Evolutionary conservation across 306 rosid species (phyloP), one percentile per base, ranked within the genome.

Genomic region (Cucumis melo): DNA sequence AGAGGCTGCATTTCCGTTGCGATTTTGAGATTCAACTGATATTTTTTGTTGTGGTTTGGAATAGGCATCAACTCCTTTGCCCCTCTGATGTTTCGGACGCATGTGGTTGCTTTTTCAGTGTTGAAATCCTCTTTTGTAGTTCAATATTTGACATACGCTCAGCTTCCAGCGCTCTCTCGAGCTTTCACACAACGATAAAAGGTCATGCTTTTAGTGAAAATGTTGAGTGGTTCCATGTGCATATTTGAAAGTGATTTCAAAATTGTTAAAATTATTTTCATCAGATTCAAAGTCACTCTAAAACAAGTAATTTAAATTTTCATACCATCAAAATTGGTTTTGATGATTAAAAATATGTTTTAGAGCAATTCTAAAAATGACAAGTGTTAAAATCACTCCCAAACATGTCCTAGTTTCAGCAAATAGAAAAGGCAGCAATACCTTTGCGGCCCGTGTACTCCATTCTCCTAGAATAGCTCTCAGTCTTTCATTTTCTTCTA

Each of bases 401-500:
- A 32, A 32, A 32, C 3, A 32, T 32, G 36, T 4, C 36, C 36
- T 32, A 3, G 36, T 32, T 32, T 32, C 36, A 32, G 36, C 58
- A 3, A 34, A 71, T 48, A 8, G 39, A 27, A 81, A 10, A 48
- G 57, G 44, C 11, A 56, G 34, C 56, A 68, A 77, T 89, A 95
- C 99, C 98, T 92, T 95, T n/a, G 99, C 98, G 20, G 99, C 96
- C 34, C 96, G 85, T 44, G 92, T 85, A 84, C 99, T 92, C 98
- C 99, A 95, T 83, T 95, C 99, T 75, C 93, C 97, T 78, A 95
- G 83, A 79, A 95, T 95, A 60, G 98, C 98, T 84, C 99, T 85
- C 14, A 92, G 83, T 79, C 99, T 89, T 82, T 95, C 99, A 56
- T 95, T 95, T 85, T 95, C 99, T 83, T 92, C 98, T n/a, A 95